Base-by-base conservation (phyloP, 1,284 basidiomycete genomes). In the Trichosporon asahii region DNA sequence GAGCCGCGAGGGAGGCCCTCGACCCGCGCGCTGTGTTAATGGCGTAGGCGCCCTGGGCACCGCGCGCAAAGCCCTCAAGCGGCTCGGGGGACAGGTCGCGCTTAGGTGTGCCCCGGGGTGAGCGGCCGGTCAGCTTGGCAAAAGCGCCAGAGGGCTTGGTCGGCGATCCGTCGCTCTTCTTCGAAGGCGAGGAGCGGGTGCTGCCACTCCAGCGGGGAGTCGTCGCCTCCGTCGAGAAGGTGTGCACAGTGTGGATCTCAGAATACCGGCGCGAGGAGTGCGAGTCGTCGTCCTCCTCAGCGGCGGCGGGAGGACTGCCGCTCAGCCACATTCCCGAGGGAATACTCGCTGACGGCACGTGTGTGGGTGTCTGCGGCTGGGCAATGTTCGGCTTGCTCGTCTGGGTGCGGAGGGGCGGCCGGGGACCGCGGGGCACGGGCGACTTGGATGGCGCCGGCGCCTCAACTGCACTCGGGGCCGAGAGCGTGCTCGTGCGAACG, bases 301-400 rank as follows among this genome's bases (percentile, higher is more conserved):
- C 6, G 14, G 11, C 35, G 35, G 35, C 9, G 35, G 35, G 35
- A 5, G 49, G 21, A 18, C n/a, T 18, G 57, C 57, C 57, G 18
- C 29, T 33, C 7, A 61, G 27, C 57, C 57, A 61, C 57, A 61
- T 61, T 18, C 57, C 57, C 29, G 57, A 61, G 29, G 57, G 57
- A 11, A 61, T 61, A 15, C 18, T 8, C 5, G 57, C 27, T 2
- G 57, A 61, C 7, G 29, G 57, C 6, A 31, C 57, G 57, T 61
- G 57, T 18, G 40, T n/a, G 4, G 40, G 40, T 4, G 40, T 18
- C 18, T 44, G 40, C 3, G 40, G 18, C 57, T 61, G 57, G 27
- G 57, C 29, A 8, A 61, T 33, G 29, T 31, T 61, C 15, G 27
- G 29, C 27, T 33, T 31, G 4, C 27, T 33, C 29, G 27, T 33